Evolutionary conservation across 495 filamentous ascomycete genomes (phyloP).

Genomic region (Penicillium angulare): DNA sequence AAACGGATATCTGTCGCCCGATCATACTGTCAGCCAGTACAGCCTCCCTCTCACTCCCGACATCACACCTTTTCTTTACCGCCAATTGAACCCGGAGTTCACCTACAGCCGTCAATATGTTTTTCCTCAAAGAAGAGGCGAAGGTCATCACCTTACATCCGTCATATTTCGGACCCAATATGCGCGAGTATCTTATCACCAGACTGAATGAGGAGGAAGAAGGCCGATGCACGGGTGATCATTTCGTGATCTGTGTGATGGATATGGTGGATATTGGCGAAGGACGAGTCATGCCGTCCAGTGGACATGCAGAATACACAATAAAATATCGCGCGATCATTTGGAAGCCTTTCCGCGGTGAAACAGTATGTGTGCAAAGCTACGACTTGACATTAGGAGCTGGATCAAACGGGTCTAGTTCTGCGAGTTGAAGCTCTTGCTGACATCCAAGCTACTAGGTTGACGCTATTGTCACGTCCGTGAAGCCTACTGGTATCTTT

Average conservation of each 20-base stretch:
- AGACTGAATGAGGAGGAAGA: conserved; percentile 90
- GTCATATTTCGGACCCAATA: conserved; percentile 90
- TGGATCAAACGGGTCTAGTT: conserved; percentile 4
- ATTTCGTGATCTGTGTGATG: conserved; percentile 95
- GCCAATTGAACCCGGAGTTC: conserved; percentile 1
- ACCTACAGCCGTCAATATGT: conserved; percentile 71
- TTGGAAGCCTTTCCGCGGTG: conserved; percentile 94
- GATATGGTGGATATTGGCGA: conserved; percentile 90
- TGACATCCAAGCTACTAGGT: conserved; percentile 53
- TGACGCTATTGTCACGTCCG: conserved; percentile 84
- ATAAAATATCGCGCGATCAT: conserved; percentile 94
- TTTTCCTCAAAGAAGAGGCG: conserved; percentile 95
- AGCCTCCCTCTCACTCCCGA: background rate
- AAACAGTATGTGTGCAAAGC: conserved; percentile 69
- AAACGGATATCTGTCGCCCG: too few species aligned
- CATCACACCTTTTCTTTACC: too few species aligned
- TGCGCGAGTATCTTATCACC: conserved; percentile 81
- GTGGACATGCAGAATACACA: conserved; percentile 88
- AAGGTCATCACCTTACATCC: conserved; percentile 91
- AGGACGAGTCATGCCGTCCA: conserved; percentile 85
- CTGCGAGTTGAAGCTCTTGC: conserved; percentile 1
- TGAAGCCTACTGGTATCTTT: conserved; percentile 92
- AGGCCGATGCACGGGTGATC: conserved; percentile 86
- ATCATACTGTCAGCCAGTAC: too few species aligned
- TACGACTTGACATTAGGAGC: conserved; percentile 61